phyloP scores from a whole-genome alignment of 75 land plant species.

The Picea glauca region DNA sequence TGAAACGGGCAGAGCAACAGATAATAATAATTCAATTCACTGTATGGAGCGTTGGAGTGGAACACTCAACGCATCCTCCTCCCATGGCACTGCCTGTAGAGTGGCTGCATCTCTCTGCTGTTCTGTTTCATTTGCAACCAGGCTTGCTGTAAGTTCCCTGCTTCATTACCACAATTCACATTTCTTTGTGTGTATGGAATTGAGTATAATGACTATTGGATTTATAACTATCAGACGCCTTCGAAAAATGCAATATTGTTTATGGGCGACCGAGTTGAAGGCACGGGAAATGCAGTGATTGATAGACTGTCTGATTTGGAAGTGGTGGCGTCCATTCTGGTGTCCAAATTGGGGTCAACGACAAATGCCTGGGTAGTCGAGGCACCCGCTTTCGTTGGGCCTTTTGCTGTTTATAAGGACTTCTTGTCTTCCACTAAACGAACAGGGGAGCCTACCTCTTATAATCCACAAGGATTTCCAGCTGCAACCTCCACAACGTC shows the following conservation, averaged over 20 bases:
- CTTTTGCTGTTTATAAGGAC: slow-evolving; percentile 83
- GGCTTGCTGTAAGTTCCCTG: too few species aligned
- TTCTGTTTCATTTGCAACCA: too few species aligned
- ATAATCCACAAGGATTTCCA: slow-evolving; percentile 62
- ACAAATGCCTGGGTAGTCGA: slow-evolving; percentile 84
- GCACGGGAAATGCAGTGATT: slow-evolving; percentile 61
- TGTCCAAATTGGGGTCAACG: slow-evolving; percentile 59
- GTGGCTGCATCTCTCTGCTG: too few species aligned
- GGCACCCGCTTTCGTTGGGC: slow-evolving; percentile 59
- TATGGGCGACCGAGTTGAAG: slow-evolving; percentile 75
- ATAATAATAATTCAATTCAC: too few species aligned
- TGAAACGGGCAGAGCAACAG: too few species aligned
- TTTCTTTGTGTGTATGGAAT: too few species aligned
- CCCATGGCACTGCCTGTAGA: too few species aligned
- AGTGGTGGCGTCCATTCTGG: slow-evolving; percentile 55
- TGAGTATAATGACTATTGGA: too few species aligned
- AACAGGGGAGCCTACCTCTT: slow-evolving; percentile 67
- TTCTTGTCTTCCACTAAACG: slow-evolving; percentile 54
- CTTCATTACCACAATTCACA: too few species aligned
- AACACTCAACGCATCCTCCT: too few species aligned
- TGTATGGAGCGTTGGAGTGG: too few species aligned
- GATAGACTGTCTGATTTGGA: slow-evolving; percentile 62
- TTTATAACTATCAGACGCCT: too few species aligned
- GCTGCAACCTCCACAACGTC: slow-evolving; percentile 50
- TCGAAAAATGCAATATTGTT: slow-evolving; percentile 73